Base-by-base conservation (phyloP, 202 grass and related monocot genomes). In the Zizania palustris region DNA sequence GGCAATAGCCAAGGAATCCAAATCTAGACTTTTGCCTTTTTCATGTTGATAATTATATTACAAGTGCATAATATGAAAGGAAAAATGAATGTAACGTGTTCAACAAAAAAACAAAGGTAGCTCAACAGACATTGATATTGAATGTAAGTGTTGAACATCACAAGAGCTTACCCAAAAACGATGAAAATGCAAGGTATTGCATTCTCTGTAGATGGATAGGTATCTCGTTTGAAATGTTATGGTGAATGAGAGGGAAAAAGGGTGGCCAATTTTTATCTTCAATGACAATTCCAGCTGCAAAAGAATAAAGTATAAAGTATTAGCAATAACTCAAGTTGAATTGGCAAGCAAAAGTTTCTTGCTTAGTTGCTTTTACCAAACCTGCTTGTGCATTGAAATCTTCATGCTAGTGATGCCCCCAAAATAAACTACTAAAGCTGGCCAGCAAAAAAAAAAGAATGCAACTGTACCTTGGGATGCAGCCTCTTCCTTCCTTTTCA, bases 401-500 rank as follows among this genome's bases (percentile, higher is more conserved):
- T 50, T 83, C 53, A 71, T 75, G 63, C 51, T 76, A 71, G 33
- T 14, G 60, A 76, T 39, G 35, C 78, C 69, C 53, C 60, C 58
- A 57, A 74, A 22, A 0, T 5, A 39, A 80, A 75, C 50, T 63
- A 48, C 42, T 18, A 68, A 46, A 86, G 58, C 42, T 63, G 53
- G 22, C 46, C 18, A 4, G 21, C 45, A 71, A 57, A 72, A 63
- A n/a, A n/a, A 12, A 59, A 78, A 14, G 3, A 67, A 58, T 73
- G 45, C 15, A 33, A 53, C 8, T 80, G 22, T 84, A 99, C 96
- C 96, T 83, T 50, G 78, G 21, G 85, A 87, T 68, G 89, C 88
- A n/a, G 96, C 92, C 57, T 95, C 92, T 93, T 99, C 96, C 85
- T 82, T 95, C 84, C 83, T 89, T 91, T 89, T 89, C 48, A 99